Evolutionary conservation across 768 basidiomycete genomes (phyloP).

Genomic region (Lactarius deliciosus): DNA sequence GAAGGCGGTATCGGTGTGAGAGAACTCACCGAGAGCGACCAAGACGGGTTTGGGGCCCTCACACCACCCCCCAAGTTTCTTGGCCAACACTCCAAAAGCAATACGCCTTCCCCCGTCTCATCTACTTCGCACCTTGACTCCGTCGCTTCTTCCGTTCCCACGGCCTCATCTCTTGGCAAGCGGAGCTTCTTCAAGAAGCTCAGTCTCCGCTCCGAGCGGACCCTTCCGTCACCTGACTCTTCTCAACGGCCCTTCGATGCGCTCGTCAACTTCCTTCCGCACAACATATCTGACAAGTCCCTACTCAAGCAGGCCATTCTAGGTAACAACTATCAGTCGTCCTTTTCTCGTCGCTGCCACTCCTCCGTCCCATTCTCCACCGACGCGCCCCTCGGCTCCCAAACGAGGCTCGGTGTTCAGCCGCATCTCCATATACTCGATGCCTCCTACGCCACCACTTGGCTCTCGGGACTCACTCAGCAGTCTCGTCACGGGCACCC

Average conservation of each 20-base stretch:
- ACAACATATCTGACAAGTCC: constrained; percentile 35
- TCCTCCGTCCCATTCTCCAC: constrained; percentile 18
- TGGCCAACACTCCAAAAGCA: constrained; percentile 11
- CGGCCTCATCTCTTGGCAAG: constrained; percentile 7
- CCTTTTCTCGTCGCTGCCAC: constrained; percentile 37
- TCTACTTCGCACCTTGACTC: constrained; percentile 5
- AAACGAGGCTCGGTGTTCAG: constrained; percentile 18
- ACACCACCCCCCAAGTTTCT: constrained; percentile 32
- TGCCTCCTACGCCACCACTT: constrained; percentile 30
- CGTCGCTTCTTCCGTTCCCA: background rate
- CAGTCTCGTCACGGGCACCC: constrained; percentile 5
- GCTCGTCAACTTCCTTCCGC: constrained; percentile 41
- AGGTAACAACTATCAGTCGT: constrained; percentile 41
- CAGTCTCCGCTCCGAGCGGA: constrained; percentile 12
- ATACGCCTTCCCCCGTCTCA: constrained; percentile 3
- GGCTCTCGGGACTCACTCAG: constrained; percentile 30
- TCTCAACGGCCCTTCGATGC: constrained; percentile 41
- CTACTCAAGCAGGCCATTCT: constrained; percentile 43
- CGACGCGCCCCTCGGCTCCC: constrained; percentile 13
- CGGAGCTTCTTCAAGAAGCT: constrained; percentile 11
- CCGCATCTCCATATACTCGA: constrained; percentile 27
- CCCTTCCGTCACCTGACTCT: constrained; percentile 35
- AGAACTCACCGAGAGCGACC: constrained; percentile 32
- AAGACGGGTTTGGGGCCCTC: constrained; percentile 32
- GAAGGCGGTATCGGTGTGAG: constrained; percentile 35